Conservation (phyloP, 2,329 filamentous ascomycete genomes). For the Fusarium vanettenii region DNA sequence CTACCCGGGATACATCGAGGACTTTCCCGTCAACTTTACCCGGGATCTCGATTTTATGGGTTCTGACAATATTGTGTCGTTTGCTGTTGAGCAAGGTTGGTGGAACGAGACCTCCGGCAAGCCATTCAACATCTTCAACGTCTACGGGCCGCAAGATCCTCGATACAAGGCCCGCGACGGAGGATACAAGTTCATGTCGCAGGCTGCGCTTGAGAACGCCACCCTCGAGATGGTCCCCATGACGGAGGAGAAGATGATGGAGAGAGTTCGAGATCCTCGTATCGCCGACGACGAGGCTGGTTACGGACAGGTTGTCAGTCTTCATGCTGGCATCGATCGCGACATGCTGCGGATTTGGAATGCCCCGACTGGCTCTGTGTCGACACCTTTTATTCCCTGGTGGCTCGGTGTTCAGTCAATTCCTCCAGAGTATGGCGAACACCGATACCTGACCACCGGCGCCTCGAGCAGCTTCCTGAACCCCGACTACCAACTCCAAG, state of each 20-base stretch:
- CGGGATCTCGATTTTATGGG: constrained; percentile 23
- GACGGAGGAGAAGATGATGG: constrained; percentile 38
- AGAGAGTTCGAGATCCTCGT: constrained; percentile 34
- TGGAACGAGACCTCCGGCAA: constrained; percentile 35
- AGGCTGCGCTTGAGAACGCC: constrained; percentile 34
- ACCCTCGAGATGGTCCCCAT: constrained; percentile 35
- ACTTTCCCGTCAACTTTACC: constrained; percentile 34
- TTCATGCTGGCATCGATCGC: constrained; percentile 18
- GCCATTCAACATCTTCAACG: constrained; percentile 38
- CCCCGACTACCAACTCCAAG: constrained; percentile 38
- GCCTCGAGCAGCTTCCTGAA: constrained; percentile 40
- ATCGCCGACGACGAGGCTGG: constrained; percentile 40
- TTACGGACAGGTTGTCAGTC: constrained; percentile 37
- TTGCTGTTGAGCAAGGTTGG: constrained; percentile 38
- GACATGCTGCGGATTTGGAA: constrained; percentile 40
- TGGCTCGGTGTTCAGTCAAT: constrained; percentile 36
- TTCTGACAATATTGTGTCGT: constrained; percentile 37
- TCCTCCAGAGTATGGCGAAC: constrained; percentile 34
- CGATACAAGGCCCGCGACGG: constrained; percentile 37
- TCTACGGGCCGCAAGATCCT: constrained; percentile 35
- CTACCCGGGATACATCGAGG: constrained; percentile 37
- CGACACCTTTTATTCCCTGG: constrained; percentile 38
- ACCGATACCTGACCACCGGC: constrained; percentile 37
- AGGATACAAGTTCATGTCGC: constrained; percentile 42
- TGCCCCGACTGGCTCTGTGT: constrained; percentile 29